These are phyloP conservation scores for Solanum neorickii DNA, from an alignment of 257 asterid genomes.

Conservation along the genomic window DNA sequence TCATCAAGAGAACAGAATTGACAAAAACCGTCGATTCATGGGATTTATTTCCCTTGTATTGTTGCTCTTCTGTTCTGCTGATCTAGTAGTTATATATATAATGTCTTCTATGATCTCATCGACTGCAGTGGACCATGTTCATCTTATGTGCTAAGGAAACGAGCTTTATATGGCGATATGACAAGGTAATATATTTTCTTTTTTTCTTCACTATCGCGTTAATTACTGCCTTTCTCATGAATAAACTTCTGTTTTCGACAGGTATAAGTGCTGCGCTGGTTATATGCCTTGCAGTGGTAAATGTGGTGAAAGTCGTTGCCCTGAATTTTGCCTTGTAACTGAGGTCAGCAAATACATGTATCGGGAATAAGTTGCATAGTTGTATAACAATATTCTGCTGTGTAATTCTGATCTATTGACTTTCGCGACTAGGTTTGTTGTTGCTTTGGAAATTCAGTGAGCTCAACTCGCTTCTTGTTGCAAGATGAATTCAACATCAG, in stretches of 20 bases:
- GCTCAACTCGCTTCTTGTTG: slow-evolving; percentile 30
- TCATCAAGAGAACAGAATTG: not conserved
- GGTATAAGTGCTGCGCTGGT: slow-evolving; percentile 34
- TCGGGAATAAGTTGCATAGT: not conserved
- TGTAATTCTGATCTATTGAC: not conserved
- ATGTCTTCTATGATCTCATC: not conserved
- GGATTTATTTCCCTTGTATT: not conserved
- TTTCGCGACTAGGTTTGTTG: slow-evolving; percentile 12
- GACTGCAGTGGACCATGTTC: slow-evolving; percentile 27
- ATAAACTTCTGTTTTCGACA: not conserved
- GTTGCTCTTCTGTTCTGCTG: not conserved
- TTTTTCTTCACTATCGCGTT: not conserved
- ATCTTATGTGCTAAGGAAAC: slow-evolving; percentile 25
- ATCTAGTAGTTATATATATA: not conserved
- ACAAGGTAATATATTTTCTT: slow-evolving; percentile 10
- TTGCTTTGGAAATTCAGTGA: slow-evolving; percentile 34
- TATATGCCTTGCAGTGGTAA: slow-evolving; percentile 37
- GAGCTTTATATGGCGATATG: slow-evolving; percentile 33
- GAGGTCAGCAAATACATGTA: slow-evolving; percentile 10
- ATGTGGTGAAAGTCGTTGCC: slow-evolving; percentile 28
- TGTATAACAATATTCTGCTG: not conserved
- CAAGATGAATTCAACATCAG: slow-evolving; percentile 38
- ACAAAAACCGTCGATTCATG: not conserved
- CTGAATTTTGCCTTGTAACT: slow-evolving; percentile 28
- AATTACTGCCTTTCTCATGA: not conserved